phyloP scores from a whole-genome alignment of 352 stramenopile species.

The Pythium aquatile region DNA sequence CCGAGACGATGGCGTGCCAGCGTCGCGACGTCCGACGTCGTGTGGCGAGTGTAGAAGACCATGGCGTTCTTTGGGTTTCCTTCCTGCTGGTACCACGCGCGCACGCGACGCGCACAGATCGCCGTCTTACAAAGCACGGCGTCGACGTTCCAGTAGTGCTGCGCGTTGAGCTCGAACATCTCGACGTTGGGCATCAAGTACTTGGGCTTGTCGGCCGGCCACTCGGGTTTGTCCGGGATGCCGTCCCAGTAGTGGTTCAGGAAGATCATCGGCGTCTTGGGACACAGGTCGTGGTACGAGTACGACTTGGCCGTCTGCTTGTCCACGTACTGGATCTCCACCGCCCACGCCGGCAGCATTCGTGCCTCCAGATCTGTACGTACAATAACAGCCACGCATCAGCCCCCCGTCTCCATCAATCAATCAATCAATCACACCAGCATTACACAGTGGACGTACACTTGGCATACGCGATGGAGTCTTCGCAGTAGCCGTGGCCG shows the following conservation, averaged over 20 bases:
- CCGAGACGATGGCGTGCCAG: constrained; percentile 34
- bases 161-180: constrained; percentile 46
- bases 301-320: constrained; percentile 34
- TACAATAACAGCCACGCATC: background rate
- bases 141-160: constrained; percentile 46
- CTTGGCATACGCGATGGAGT: constrained; percentile 59
- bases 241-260: constrained; percentile 39
- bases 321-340: constrained; percentile 45
- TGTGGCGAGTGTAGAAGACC: constrained; percentile 59
- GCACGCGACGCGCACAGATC: constrained; percentile 40
- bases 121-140: constrained; percentile 59
- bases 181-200: constrained; percentile 31
- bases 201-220: constrained; percentile 26
- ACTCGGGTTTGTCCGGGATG: constrained; percentile 19
- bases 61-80: constrained; percentile 47
- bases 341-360: constrained; percentile 41
- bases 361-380: constrained; percentile 33
- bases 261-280: constrained; percentile 29
- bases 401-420: background rate
- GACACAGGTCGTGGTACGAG: constrained; percentile 54
- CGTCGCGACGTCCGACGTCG: constrained; percentile 46
- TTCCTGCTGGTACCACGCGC: constrained; percentile 52
- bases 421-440: background rate
- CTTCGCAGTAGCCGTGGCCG: constrained; percentile 66
- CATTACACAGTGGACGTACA: constrained; percentile 31